Conservation (phyloP, 139 green algal species). For the Astrephomene gubernaculifera region DNA sequence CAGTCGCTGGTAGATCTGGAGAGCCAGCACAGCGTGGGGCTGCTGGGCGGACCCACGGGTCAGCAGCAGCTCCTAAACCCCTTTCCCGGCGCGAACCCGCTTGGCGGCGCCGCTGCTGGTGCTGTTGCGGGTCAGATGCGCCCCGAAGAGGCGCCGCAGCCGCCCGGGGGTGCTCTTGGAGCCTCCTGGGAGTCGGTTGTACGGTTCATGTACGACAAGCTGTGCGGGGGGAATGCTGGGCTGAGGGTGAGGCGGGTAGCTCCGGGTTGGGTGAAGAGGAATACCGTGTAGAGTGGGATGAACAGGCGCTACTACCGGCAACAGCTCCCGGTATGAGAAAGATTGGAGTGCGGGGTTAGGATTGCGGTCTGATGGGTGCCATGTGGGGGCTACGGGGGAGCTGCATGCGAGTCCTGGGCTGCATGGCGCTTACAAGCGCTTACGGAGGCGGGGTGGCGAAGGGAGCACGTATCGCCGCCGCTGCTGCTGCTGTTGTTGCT, state of each 20-base stretch:
- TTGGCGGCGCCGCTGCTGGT: neutral
- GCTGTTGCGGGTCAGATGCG: neutral
- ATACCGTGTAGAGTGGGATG: neutral
- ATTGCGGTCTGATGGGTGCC: neutral
- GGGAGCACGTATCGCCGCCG: too few species aligned
- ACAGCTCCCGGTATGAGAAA: neutral
- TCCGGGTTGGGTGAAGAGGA: neutral
- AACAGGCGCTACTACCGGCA: too few species aligned
- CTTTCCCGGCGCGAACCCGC: neutral
- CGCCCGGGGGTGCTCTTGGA: too few species aligned
- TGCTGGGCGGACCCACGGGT: neutral
- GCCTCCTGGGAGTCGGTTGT: neutral
- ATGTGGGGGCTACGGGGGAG: neutral
- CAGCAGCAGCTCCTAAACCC: neutral
- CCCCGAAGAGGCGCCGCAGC: neutral
- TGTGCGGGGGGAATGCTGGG: neutral
- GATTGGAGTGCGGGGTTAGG: neutral
- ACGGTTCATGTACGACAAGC: neutral
- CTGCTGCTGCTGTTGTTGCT: too few species aligned
- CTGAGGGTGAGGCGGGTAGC: neutral
- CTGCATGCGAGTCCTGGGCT: neutral
- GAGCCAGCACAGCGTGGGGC: neutral
- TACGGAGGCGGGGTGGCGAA: too few species aligned
- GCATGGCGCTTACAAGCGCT: too few species aligned
- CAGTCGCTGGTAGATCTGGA: neutral